A percentile compares a stretch with the other conserved stretches of the same genome.
These are phyloP conservation scores for Luffa aegyptiaca DNA, from an alignment of 306 rosid genomes.

Conservation along the genomic window DNA sequence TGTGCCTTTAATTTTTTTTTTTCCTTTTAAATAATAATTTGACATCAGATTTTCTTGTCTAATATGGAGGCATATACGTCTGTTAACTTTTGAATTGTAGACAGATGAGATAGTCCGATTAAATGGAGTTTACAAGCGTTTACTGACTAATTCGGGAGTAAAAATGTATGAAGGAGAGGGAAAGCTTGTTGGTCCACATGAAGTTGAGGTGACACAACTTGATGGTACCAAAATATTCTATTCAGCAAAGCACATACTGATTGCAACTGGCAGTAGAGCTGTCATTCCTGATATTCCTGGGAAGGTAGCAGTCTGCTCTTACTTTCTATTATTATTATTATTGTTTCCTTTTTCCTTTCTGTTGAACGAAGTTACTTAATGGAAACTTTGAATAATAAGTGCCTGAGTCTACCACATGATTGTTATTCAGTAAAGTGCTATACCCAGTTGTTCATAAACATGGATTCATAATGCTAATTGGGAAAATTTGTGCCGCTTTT, in stretches of 20 bases:
- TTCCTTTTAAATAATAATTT: neutral
- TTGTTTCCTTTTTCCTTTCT: neutral
- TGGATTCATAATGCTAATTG: neutral
- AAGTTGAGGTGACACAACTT: slow-evolving; percentile 90
- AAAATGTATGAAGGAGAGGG: slow-evolving; percentile 93
- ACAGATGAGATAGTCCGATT: slow-evolving; percentile 80
- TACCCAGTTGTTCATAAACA: neutral
- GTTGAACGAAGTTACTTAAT: neutral
- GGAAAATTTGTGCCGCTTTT: neutral
- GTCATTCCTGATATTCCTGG: slow-evolving; percentile 72
- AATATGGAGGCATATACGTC: neutral
- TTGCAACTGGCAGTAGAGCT: slow-evolving; percentile 95
- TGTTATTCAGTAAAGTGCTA: neutral
- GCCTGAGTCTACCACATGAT: neutral
- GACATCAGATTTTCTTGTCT: neutral
- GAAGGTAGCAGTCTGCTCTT: slow-evolving; percentile 38
- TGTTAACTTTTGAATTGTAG: slow-evolving; percentile 34
- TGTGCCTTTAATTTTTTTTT: neutral
- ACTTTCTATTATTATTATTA: neutral
- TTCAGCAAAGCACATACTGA: slow-evolving; percentile 81
- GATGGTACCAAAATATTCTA: slow-evolving; percentile 92
- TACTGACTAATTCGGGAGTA: slow-evolving; percentile 75
- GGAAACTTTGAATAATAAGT: neutral
- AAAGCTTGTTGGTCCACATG: slow-evolving; percentile 73
- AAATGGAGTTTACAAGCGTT: slow-evolving; percentile 88